Evolutionary conservation across 1,284 basidiomycete genomes (phyloP).

Genomic region (Phellopilus nigrolimitatus): DNA sequence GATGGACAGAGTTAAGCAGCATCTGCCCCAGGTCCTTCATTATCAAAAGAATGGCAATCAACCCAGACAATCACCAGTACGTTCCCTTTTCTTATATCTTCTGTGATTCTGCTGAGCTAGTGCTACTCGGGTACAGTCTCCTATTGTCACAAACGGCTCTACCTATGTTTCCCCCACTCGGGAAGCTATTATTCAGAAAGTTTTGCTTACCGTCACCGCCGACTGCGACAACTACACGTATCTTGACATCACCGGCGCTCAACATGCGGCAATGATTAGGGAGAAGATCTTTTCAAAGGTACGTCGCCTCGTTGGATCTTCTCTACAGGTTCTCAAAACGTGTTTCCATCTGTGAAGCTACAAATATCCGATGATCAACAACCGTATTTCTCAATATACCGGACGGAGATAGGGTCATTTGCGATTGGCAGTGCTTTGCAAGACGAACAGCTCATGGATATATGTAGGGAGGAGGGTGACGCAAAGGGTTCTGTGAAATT

Average conservation of each 20-base stretch:
- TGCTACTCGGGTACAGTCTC: conserved; percentile 15
- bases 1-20: conserved; percentile 17
- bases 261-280: conserved; percentile 68
- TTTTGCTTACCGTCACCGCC: conserved; percentile 70
- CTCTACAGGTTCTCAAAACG: conserved; percentile 11
- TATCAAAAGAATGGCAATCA: neutral
- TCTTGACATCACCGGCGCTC: conserved; percentile 74
- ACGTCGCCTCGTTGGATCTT: conserved; percentile 26
- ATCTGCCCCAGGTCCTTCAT: conserved; percentile 3
- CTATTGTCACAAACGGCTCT: conserved; percentile 15
- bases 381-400: conserved; percentile 72
- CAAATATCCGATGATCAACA: conserved; percentile 83
- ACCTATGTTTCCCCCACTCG: conserved; percentile 22
- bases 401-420: conserved; percentile 76
- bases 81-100: neutral
- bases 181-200: conserved; percentile 34
- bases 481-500: conserved; percentile 76
- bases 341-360: conserved; percentile 43
- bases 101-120: neutral
- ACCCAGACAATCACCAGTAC: conserved; percentile 13
- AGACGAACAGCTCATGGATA: conserved; percentile 61
- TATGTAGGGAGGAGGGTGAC: conserved; percentile 73
- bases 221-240: conserved; percentile 78
- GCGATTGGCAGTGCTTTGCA: conserved; percentile 68
- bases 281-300: conserved; percentile 86